Percentiles rank a stretch among this genome's conserved stretches.
Conservation (phyloP, 2,329 filamentous ascomycete genomes). For the Zymoseptoria brevis region DNA sequence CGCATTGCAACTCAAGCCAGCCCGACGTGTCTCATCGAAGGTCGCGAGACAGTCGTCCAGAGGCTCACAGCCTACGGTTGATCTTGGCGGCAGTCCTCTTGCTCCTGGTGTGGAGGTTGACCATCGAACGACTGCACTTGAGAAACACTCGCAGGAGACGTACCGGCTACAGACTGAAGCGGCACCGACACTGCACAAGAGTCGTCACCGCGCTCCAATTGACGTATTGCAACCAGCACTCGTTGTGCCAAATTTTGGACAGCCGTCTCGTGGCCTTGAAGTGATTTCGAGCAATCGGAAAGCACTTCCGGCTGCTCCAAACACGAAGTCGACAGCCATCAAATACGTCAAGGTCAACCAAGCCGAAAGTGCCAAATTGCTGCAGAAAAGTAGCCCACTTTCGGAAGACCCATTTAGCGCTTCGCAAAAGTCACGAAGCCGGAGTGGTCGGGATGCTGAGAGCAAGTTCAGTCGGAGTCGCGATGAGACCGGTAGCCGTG, state of each 20-base stretch:
- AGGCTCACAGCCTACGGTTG: constrained; percentile 20
- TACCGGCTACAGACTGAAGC: background rate
- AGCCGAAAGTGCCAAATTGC: background rate
- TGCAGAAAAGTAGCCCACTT: background rate
- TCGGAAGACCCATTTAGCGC: background rate
- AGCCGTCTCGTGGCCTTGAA: background rate
- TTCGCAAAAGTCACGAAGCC: background rate
- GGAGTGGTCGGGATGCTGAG: background rate
- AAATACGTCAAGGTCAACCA: constrained; percentile 14
- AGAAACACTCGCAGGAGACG: constrained; percentile 21
- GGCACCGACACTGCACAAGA: background rate
- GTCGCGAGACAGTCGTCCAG: constrained; percentile 12
- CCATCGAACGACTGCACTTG: constrained; percentile 18
- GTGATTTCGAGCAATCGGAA: constrained; percentile 35
- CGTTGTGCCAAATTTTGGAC: background rate
- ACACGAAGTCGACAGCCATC: constrained; percentile 34
- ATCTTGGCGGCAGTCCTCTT: constrained; percentile 25
- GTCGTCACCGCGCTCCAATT: background rate
- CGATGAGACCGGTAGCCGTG: background rate
- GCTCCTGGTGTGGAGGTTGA: constrained; percentile 20
- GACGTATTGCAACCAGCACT: background rate
- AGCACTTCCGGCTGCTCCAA: constrained; percentile 35
- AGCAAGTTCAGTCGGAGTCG: background rate
- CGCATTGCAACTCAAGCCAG: background rate
- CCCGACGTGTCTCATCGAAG: background rate